These are phyloP conservation scores for Hymenoscyphus occultus DNA, from an alignment of 2,329 filamentous ascomycete genomes.

Conservation along the genomic window DNA sequence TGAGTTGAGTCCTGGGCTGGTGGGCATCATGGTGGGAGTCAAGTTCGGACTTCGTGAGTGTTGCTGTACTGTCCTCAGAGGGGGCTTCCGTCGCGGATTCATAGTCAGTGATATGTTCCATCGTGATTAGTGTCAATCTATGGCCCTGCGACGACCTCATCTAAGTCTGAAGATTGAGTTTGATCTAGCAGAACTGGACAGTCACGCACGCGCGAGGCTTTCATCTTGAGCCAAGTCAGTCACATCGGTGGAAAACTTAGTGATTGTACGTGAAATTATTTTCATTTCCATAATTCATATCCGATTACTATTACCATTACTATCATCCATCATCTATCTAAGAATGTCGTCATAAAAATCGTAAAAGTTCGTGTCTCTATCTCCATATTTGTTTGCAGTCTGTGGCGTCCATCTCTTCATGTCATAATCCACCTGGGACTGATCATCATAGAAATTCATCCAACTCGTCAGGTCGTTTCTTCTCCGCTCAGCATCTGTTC, in stretches of 20 bases:
- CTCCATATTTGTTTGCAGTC: not conserved
- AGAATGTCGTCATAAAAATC: constrained; percentile 14
- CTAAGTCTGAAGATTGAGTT: not conserved
- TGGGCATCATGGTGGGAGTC: not conserved
- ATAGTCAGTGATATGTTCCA: not conserved
- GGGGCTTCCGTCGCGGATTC: not conserved
- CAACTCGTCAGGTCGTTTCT: constrained; percentile 12
- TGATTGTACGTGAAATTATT: no score
- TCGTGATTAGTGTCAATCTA: not conserved
- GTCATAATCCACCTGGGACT: not conserved
- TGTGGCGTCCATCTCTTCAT: not conserved
- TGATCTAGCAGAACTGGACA: not conserved
- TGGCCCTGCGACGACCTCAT: not conserved
- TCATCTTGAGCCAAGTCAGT: not conserved
- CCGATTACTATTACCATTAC: not conserved
- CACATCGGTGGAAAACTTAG: not conserved
- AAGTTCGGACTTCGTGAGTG: not conserved
- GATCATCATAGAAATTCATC: constrained; percentile 9
- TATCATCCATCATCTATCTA: not conserved
- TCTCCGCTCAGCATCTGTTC: constrained; percentile 8
- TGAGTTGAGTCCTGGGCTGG: not conserved
- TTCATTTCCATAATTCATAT: not conserved
- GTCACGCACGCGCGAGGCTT: not conserved
- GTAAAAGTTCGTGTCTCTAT: constrained; percentile 10
- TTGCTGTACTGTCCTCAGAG: not conserved